Evolutionary conservation across 192 early-diverging fungal species (phyloP), one percentile per base, ranked within the genome.

Genomic region (Pilaira anomala): DNA sequence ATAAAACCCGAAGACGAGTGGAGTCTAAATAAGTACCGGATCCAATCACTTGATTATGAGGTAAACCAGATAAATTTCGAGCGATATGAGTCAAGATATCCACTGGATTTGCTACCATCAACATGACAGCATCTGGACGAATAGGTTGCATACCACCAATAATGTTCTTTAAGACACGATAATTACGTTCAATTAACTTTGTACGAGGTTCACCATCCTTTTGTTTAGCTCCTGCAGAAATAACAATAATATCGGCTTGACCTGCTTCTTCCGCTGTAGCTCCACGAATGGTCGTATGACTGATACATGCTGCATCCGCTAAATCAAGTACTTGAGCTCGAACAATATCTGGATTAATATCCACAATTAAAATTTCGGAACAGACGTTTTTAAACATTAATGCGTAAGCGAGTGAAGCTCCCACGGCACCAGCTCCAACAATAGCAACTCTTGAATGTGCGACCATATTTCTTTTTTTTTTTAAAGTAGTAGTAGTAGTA

Each of bases 11-110:
- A 46, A 93, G 80, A 42, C 92, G 85, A 2, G 82, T 81, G 1
- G 90, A 82, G 65, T 94, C 92, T 12, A 94, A 69, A 51, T 84
- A 91, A 0, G 92, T 94, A n/a, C 92, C 91, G 0, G 90, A 91
- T 29, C 92, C 92, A 67, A 94, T 79, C 7, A 94, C 92, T 66
- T 93, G 92, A 12, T 75, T 73, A 48, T 72, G 75, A 11, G 92
- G 92, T 24, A 93, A 67, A 0, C 92, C 92, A 13, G 85, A 87
- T 3, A 91, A 74, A 64, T 91, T 87, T 60, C 93, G 91, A 6
- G 92, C 92, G 76, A 94, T 91, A 52, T 80, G 77, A 7, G 91
- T 93, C 58, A 94, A 78, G 45, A 94, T 76, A 58, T 94, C 90
- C 29, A 91, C 90, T 2, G 92, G 91, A 60, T 94, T 94, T 16